Percentiles rank a stretch among this genome's conserved stretches.
Evolutionary conservation across 1,284 basidiomycete genomes (phyloP).

Genomic region (Austroboletus niveus): DNA sequence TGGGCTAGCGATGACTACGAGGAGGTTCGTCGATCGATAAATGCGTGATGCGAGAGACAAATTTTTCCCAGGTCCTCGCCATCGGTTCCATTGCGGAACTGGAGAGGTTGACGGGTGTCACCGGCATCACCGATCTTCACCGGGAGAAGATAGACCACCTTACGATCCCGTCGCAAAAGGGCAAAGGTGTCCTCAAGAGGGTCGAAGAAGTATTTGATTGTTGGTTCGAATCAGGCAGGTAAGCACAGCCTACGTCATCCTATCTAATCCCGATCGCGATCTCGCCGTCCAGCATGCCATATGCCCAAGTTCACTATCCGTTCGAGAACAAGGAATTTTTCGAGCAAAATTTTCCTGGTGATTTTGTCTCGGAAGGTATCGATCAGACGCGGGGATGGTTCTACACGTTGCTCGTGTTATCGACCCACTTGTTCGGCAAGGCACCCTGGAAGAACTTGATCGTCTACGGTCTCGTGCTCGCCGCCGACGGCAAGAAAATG

Average conservation of each 20-base stretch:
- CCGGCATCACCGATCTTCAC: slow-evolving; percentile 90
- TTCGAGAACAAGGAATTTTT: slow-evolving; percentile 95
- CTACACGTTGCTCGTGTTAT: slow-evolving; percentile 96
- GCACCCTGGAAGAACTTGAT: slow-evolving; percentile 99
- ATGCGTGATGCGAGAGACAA: not conserved
- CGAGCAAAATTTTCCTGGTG: slow-evolving; percentile 88
- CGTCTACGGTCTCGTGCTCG: slow-evolving; percentile 93
- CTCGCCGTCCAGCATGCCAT: slow-evolving; percentile 83
- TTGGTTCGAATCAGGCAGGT: slow-evolving; percentile 99
- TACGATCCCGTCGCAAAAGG: slow-evolving; percentile 90
- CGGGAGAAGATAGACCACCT: slow-evolving; percentile 95
- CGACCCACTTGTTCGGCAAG: slow-evolving; percentile 89
- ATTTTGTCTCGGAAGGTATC: slow-evolving; percentile 97
- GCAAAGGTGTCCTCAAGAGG: slow-evolving; percentile 85
- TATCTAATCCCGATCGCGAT: slow-evolving; percentile 1
- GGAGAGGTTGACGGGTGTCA: slow-evolving; percentile 83
- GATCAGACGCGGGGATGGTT: slow-evolving; percentile 98
- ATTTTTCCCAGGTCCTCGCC: slow-evolving; percentile 66
- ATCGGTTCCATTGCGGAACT: slow-evolving; percentile 89
- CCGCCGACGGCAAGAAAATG: slow-evolving; percentile 99
- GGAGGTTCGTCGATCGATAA: slow-evolving; percentile 50
- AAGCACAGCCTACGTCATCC: slow-evolving; percentile 15
- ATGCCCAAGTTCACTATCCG: slow-evolving; percentile 96
- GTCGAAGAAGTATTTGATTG: slow-evolving; percentile 99
- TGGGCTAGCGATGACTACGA: slow-evolving; percentile 95